Base-by-base conservation (phyloP, 257 asterid genomes). In the Plantago major region DNA sequence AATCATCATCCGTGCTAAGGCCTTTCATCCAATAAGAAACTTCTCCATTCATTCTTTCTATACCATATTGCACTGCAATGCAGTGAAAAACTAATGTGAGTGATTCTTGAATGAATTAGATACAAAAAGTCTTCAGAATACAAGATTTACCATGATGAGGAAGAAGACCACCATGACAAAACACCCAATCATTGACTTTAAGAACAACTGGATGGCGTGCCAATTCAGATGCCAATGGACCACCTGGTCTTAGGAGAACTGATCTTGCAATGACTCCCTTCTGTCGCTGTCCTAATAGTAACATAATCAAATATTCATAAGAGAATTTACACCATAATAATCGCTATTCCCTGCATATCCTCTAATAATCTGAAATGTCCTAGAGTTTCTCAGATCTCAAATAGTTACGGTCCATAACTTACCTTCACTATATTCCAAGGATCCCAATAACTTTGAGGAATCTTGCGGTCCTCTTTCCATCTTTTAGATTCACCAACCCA, bases 111-210 rank as follows among this genome's bases (percentile, higher is more conserved):
- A 37, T 8, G 42, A 53, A 28, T 10, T 5, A 53, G 7, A 53
- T 52, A 52, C 9, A 28, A 1, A 10, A 28, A 19, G 17, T 40
- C 28, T 19, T 16, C 62, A 55, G 18, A 42, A 42, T 19, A 16
- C 7, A 40, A 28, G 9, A 61, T 47, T 70, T 84, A 92, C 98
- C 97, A 65, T 92, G 98, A 78, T 86, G 98, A 54, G 98, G 98
- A 80, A 84, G 98, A 67, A 89, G 90, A 71, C 98, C 97, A 19
- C 98, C 98, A 55, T 92, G 98, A 62, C 98, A 92, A 76, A 92
- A 92, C 18, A 92, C 75, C 98, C 98, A 92, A 77, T 92, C 95
- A 47, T 92, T 82, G 16, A 92, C 86, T 76, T 86, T 82, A 67
- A 92, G 92, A 70, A 82, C 87, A 74, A 92, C 95, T 30, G 95